Base-by-base conservation (phyloP, 2,329 filamentous ascomycete genomes). In the Epichloe coenophiala region DNA sequence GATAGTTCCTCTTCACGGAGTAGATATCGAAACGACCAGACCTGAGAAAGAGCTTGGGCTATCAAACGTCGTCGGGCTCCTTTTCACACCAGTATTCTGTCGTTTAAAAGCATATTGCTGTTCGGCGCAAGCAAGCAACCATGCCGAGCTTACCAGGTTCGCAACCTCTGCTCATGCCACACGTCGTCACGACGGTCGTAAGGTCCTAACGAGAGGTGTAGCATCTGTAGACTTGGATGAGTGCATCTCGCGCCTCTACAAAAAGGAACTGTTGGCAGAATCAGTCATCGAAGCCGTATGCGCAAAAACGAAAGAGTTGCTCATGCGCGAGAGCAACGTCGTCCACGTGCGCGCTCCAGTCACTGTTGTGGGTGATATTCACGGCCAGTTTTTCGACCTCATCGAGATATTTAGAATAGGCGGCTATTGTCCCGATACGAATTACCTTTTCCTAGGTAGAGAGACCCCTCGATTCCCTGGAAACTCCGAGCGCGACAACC, bases 261-360 rank as follows among this genome's bases (percentile, higher is more conserved):
- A 93, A 65, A 96, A 95, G 68, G 93, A 97, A 68, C 80, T 98
- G 53, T 81, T 98, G 53, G 90, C 93, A 61, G 93, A 98, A 71
- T 95, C 91, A 41, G 90, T 98, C 58, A 91, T 98, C 69, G 93
- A 98, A 73, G 93, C 93, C 62, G 91, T 98, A 81, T 98, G 93
- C 73, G 90, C 93, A 68, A 98, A 98, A 69, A 93, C 94, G 21
- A 98, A 98, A 66, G 93, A 98, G 74, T 77, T 98, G 60, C 78
- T 98, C 59, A 98, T 98, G 93, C 91, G 94, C 65, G 93, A 98
- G 80, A 97, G 91, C 78, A 98, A 98, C 71, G 93, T 98, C 55
- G 93, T 98, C 54, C 93, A 98, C 68, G 94, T 98, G 55, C 82
- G 83, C 60, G 90, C 93, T 35, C 93, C 93, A 2, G 88, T 98